Base-by-base conservation (phyloP, 1,284 basidiomycete genomes). In the Tilletia caries region DNA sequence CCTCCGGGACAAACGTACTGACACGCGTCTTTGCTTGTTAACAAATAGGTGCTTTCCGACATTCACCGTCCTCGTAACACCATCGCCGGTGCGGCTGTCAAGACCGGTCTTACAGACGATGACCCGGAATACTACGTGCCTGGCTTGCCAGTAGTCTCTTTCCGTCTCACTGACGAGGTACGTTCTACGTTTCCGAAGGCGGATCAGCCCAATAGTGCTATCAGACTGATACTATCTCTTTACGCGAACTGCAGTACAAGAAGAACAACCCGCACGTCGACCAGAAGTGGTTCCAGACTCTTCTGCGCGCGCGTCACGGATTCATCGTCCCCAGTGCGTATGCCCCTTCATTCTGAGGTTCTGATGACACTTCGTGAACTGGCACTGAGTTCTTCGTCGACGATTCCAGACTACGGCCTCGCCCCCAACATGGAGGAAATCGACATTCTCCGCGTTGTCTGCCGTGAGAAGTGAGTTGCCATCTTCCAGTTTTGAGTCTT, bases 91-190 rank as follows among this genome's bases (percentile, higher is more conserved):
- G 73, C 66, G 3, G 68, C 58, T 6, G 66, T 44, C 58, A 65
- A 58, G 50, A 33, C 25, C 5, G 76, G 67, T 1, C 65, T 67
- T 66, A 83, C 84, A 4, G 77, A 85, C 5, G 79, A 70, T 64
- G 69, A 68, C 64, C 70, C 76, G 8, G 76, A 91, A 88, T 86
- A 82, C 54, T 95, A 93, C 82, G 81, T 85, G 4, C 88, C 91
- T 1, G 92, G 92, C 2, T 86, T 98, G 25, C 95, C 95, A 2
- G 94, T 97, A 18, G 92, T 97, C 0, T 86, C 92, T 0, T 98
- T 98, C 89, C 80, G 81, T 65, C 95, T 96, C 86, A 90, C 90
- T 0, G 90, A 96, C 79, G 85, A 86, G 37, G 37, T 41, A 41
- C 18, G 78, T 82, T 71, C 68, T 15, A 41, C 8, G 37, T 41